Conservation (phyloP, 2,329 filamentous ascomycete species). For the Coccinonectria pachysandricola region DNA sequence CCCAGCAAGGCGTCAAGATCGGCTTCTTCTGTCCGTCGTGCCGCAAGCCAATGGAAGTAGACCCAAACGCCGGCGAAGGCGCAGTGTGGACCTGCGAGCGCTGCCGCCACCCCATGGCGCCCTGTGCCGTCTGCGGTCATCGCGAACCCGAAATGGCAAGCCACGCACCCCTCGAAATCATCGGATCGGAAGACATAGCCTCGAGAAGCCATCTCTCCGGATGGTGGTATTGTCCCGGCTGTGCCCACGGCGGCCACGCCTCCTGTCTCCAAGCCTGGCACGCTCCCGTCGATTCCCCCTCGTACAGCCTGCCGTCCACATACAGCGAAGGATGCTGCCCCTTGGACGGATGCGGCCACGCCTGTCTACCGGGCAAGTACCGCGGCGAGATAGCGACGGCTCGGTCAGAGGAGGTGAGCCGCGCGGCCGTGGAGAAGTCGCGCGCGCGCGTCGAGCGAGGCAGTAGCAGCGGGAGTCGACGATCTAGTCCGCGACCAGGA, state of each 20-base stretch:
- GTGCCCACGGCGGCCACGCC: conserved; percentile 52
- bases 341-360: conserved; percentile 54
- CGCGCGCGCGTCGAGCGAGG: conserved; percentile 17
- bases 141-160: conserved; percentile 37
- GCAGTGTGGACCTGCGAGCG: conserved; percentile 50
- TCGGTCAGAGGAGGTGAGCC: conserved; percentile 41
- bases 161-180: conserved; percentile 23
- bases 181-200: conserved; percentile 15
- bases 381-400: conserved; percentile 36
- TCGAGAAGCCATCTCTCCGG: conserved; percentile 24
- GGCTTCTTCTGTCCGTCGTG: conserved; percentile 46
- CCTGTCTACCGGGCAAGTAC: conserved; percentile 49
- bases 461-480: conserved; percentile 16
- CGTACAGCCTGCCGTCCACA: conserved; percentile 13
- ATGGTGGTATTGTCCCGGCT: conserved; percentile 57
- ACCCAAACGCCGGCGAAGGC: conserved; percentile 31
- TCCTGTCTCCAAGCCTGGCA: conserved; percentile 53
- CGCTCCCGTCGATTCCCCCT: conserved; percentile 19
- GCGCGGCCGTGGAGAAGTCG: conserved; percentile 33
- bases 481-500: conserved; percentile 19
- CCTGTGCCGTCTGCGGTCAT: conserved; percentile 50
- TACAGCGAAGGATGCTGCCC: conserved; percentile 50
- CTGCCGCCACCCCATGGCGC: conserved; percentile 41
- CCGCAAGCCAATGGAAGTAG: conserved; percentile 44
- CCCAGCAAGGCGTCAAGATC: conserved; percentile 44